Percentiles rank a stretch among this genome's conserved stretches.
Conservation (phyloP, 1,284 basidiomycete species). For the Malassezia cuniculi region DNA sequence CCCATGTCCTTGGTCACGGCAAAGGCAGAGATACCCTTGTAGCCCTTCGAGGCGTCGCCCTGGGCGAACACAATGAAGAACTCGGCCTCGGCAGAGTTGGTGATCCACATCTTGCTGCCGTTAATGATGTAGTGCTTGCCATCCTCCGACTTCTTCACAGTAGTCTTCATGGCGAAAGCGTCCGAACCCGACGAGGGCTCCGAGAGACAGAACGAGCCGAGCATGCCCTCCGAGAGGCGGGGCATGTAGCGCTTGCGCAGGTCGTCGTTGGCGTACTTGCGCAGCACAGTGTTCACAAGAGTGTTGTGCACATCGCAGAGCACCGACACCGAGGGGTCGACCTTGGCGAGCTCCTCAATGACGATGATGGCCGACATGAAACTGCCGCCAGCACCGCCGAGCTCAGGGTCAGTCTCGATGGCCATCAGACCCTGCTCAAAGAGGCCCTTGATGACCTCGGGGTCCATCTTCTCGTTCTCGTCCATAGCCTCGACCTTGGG, state of each 20-base stretch:
- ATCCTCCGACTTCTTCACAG: conserved; percentile 67
- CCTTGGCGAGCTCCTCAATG: conserved; percentile 89
- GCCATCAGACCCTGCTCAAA: conserved; percentile 99
- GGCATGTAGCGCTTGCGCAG: conserved; percentile 84
- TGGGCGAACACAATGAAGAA: conserved; percentile 80
- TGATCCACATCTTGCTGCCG: conserved; percentile 99
- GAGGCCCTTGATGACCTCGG: conserved; percentile 68
- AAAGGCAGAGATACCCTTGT: conserved; percentile 98
- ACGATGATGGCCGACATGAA: conserved; percentile 93
- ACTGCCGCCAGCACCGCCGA: conserved; percentile 75
- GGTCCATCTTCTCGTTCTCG: conserved; percentile 90
- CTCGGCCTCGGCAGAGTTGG: conserved; percentile 90
- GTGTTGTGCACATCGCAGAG: conserved; percentile 90
- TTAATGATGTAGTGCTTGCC: conserved; percentile 62
- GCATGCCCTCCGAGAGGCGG: conserved; percentile 62
- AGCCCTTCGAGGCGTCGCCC: conserved; percentile 83
- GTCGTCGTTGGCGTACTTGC: conserved; percentile 70
- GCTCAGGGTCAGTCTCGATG: conserved; percentile 74
- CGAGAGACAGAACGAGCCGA: conserved; percentile 90
- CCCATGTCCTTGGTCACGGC: conserved; percentile 92
- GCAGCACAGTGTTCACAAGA: conserved; percentile 72
- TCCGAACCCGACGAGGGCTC: conserved; percentile 88
- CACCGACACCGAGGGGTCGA: conserved; percentile 92
- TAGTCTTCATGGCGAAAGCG: conserved; percentile 90
- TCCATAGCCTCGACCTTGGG: conserved; percentile 95